phyloP scores from a whole-genome alignment of 2,329 filamentous ascomycete species.

The Blastomyces silverae region DNA sequence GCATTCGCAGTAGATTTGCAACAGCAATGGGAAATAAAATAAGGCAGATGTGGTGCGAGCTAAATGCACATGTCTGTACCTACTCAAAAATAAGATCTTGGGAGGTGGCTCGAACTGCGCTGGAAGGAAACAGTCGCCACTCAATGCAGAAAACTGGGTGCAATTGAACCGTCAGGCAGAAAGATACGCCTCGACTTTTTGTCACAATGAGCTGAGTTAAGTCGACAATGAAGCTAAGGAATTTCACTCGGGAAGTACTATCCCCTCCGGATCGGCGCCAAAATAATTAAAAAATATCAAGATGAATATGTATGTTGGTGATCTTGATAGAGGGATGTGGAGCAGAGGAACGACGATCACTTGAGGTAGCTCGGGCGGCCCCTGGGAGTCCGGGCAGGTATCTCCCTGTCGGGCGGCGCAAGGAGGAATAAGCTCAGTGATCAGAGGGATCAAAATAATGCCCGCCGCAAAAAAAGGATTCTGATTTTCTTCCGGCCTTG shows the following conservation, averaged over 20 bases:
- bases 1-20: neutral
- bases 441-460: conserved; percentile 9
- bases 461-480: conserved; percentile 5
- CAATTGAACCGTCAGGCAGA: conserved; percentile 1
- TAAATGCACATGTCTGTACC: neutral
- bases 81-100: conserved; percentile 1
- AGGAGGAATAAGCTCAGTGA: conserved; percentile 12
- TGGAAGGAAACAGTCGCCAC: neutral
- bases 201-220: neutral
- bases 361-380: conserved; percentile 15
- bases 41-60: neutral
- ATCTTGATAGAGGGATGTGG: conserved; percentile 26
- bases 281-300: conserved; percentile 3
- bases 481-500: neutral
- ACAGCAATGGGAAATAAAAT: neutral
- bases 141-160: neutral
- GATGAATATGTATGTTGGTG: conserved; percentile 5
- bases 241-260: neutral
- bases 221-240: neutral
- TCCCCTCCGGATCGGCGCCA: conserved; percentile 3
- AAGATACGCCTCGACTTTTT: neutral
- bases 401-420: conserved; percentile 13
- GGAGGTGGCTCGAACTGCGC: neutral
- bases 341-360: conserved; percentile 14
- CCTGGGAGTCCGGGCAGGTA: conserved; percentile 10